Conservation (phyloP, 1,284 basidiomycete species). For the Stereum hirsutum region DNA sequence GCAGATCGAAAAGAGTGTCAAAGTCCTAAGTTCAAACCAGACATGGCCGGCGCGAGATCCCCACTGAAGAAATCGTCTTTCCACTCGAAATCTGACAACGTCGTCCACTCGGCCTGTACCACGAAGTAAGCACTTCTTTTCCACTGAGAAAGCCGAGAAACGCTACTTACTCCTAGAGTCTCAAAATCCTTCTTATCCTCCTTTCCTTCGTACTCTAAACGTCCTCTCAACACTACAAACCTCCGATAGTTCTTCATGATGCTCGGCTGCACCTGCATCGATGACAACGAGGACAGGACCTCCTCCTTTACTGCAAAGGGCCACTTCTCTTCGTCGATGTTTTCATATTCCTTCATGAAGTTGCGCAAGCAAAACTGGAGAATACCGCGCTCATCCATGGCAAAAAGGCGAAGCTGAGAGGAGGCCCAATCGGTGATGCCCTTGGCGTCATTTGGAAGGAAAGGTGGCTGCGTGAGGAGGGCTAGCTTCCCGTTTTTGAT, state of each 20-base stretch:
- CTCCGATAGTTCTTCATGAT: slow-evolving; percentile 52
- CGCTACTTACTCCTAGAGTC: neutral
- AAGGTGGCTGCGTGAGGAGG: slow-evolving; percentile 34
- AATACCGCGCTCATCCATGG: slow-evolving; percentile 23
- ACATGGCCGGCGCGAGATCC: slow-evolving; percentile 3
- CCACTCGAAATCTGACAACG: slow-evolving; percentile 27
- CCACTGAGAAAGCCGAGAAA: neutral
- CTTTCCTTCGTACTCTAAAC: slow-evolving; percentile 24
- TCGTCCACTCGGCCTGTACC: slow-evolving; percentile 29
- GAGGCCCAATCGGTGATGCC: slow-evolving; percentile 17
- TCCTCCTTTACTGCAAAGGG: slow-evolving; percentile 26
- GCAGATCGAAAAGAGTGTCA: too few species aligned
- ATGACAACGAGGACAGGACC: slow-evolving; percentile 30
- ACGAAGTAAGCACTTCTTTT: neutral
- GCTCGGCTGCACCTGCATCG: slow-evolving; percentile 44
- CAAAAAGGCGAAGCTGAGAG: slow-evolving; percentile 15
- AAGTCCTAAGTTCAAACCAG: too few species aligned
- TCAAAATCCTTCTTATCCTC: slow-evolving; percentile 18
- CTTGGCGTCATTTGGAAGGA: slow-evolving; percentile 9
- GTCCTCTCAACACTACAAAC: slow-evolving; percentile 44
- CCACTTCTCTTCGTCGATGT: slow-evolving; percentile 16
- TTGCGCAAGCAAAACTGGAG: slow-evolving; percentile 31
- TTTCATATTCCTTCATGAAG: slow-evolving; percentile 27
- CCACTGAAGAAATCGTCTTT: slow-evolving; percentile 28
- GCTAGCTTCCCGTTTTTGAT: slow-evolving; percentile 44